Conservation (phyloP, 2,329 filamentous ascomycete species). For the Akanthomyces dipterigenus region DNA sequence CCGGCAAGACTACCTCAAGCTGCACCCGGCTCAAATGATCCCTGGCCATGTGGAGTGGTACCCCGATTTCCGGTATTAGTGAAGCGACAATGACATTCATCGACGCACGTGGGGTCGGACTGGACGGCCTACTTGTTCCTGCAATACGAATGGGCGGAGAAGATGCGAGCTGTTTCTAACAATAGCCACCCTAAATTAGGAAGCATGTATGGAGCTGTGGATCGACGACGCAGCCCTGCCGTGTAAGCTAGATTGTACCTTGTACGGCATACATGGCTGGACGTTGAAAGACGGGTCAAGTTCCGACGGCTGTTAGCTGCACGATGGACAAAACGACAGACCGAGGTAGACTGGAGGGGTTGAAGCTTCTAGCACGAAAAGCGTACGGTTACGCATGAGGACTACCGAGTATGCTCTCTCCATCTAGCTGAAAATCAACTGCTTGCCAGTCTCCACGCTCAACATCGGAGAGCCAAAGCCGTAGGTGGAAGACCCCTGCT, state of each 20-base stretch:
- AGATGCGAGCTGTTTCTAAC: background rate
- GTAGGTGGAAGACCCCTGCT: slow-evolving; percentile 13
- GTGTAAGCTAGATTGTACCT: background rate
- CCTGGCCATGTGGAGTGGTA: background rate
- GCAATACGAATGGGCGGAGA: background rate
- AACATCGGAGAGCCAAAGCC: slow-evolving; percentile 17
- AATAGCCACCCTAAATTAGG: background rate
- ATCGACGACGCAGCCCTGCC: background rate
- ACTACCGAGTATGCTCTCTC: background rate
- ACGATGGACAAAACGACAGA: too few relatives aligned
- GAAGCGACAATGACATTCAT: background rate
- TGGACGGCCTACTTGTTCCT: background rate
- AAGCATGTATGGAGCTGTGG: background rate
- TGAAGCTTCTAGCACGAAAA: too few relatives aligned
- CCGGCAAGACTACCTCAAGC: too few relatives aligned
- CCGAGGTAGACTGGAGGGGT: background rate
- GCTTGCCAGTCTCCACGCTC: slow-evolving; percentile 15
- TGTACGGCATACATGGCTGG: background rate
- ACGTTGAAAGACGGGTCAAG: background rate
- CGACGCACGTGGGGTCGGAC: background rate
- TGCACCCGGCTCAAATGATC: background rate
- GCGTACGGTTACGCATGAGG: too few relatives aligned
- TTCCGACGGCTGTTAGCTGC: background rate
- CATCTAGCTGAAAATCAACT: slow-evolving; percentile 14
- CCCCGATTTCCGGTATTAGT: background rate